Evolutionary conservation across 176 grass and related monocot genomes (phyloP).

Genomic region (Aegilops bicornis): DNA sequence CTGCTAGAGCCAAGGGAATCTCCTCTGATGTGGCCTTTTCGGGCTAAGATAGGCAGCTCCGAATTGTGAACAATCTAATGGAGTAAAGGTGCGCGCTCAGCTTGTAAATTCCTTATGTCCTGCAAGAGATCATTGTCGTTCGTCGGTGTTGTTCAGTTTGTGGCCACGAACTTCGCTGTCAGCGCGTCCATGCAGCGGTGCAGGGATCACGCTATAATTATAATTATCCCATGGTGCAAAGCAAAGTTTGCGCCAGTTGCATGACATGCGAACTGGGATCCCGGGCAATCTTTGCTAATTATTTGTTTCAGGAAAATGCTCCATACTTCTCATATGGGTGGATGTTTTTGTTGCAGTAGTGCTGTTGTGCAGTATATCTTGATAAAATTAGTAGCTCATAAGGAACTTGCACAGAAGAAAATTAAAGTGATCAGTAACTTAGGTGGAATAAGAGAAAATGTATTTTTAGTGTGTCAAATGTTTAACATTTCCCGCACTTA

Average conservation of each 20-base stretch:
- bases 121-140: neutral
- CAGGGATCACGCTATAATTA: neutral
- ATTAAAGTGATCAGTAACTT: neutral
- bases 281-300: neutral
- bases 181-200: neutral
- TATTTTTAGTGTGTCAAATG: neutral
- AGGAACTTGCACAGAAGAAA: neutral
- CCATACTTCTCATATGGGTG: neutral
- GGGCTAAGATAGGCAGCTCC: neutral
- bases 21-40: conserved; percentile 14
- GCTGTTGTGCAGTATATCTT: neutral
- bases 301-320: neutral
- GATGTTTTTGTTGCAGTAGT: neutral
- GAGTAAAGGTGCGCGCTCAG: neutral
- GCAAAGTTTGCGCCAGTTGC: neutral
- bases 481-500: neutral
- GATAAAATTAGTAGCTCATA: neutral
- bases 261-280: neutral
- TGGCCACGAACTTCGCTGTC: conserved; percentile 25
- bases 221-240: neutral
- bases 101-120: conserved; percentile 43
- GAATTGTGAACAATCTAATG: conserved; percentile 28
- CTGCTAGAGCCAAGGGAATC: conserved; percentile 27
- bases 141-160: neutral
- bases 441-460: neutral